Evolutionary conservation across 2,329 filamentous ascomycete genomes (phyloP).

Genomic region (Moelleriella libera): DNA sequence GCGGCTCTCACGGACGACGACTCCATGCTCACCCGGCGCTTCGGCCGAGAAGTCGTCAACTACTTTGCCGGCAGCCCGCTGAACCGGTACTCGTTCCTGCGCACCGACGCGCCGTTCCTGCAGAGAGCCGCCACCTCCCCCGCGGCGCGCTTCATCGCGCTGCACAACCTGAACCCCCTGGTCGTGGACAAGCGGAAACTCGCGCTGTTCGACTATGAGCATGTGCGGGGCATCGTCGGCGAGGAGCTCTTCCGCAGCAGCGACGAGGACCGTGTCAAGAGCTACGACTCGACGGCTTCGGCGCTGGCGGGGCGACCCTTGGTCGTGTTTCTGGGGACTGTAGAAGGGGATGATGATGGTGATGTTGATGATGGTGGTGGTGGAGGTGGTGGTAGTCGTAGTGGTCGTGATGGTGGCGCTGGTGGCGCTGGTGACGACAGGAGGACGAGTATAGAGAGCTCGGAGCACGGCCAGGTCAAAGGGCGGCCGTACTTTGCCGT

Average conservation of each 20-base stretch:
- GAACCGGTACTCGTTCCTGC: slow-evolving; percentile 69
- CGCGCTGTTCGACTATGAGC: slow-evolving; percentile 52
- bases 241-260: slow-evolving; percentile 52
- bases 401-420: too few species aligned
- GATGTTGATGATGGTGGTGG: neutral
- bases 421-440: neutral
- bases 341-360: slow-evolving; percentile 38
- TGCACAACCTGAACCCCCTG: slow-evolving; percentile 67
- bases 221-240: slow-evolving; percentile 59
- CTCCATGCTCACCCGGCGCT: slow-evolving; percentile 61
- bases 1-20: slow-evolving; percentile 31
- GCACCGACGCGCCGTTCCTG: slow-evolving; percentile 57
- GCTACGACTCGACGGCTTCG: slow-evolving; percentile 53
- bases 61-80: slow-evolving; percentile 71
- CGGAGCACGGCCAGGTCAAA: slow-evolving; percentile 50
- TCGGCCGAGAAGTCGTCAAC: slow-evolving; percentile 68
- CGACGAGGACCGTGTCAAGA: slow-evolving; percentile 59
- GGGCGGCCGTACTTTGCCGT: slow-evolving; percentile 81
- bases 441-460: slow-evolving; percentile 10
- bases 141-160: slow-evolving; percentile 57
- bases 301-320: slow-evolving; percentile 38
- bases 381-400: too few species aligned
- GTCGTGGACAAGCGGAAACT: slow-evolving; percentile 41
- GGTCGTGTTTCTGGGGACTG: slow-evolving; percentile 73
- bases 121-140: slow-evolving; percentile 51